Evolutionary conservation across 2,329 filamentous ascomycete genomes (phyloP), one percentile per base, ranked within the genome.

Genomic region (Plectosphaerella plurivora): DNA sequence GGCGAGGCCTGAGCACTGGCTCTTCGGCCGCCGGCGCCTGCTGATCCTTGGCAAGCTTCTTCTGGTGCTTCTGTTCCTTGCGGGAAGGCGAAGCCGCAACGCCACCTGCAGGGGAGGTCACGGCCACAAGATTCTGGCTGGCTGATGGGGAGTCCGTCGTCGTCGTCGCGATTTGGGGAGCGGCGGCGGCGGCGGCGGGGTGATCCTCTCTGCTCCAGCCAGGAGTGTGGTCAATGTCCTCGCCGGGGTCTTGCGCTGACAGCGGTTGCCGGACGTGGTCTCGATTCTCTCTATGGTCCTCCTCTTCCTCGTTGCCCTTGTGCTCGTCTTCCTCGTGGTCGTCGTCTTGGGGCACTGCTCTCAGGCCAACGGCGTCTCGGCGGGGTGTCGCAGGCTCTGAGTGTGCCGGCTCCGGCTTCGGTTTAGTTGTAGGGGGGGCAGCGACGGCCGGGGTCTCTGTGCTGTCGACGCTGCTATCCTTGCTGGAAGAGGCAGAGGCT

Each of bases 1-100:
- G 50, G 33, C 46, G 46, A 10, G 53, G 53, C 51, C 33, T 47
- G 49, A 50, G 50, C 56, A 57, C 56, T 54, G 53, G 57, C 54
- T 59, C 54, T 49, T 49, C 44, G 33, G 16, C 18, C 35, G 49
- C 35, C 20, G 28, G 7, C 35, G 11, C 18, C 16, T 46, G 41
- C n/a, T 46, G 15, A n/a, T 24, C 20, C 44, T 24, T 33, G 15
- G 12, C 44, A 8, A 24, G 44, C 20, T 46, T 41, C 24, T 51
- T 33, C 42, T 39, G 42, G 12, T 54, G 47, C 39, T 51, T 51
- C 50, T 57, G 51, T 49, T 50, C 20, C 14, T 20, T 42, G 41
- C 36, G 18, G 49, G 51, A 51, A 24, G 25, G 33, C 2, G 25
- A 47, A 33, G 28, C 41, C 11, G 10, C 41, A 44, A 16, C 41